Percentiles rank a stretch among this genome's conserved stretches.
Evolutionary conservation across 805 yeast genomes (phyloP).

Genomic region (Candida takata): DNA sequence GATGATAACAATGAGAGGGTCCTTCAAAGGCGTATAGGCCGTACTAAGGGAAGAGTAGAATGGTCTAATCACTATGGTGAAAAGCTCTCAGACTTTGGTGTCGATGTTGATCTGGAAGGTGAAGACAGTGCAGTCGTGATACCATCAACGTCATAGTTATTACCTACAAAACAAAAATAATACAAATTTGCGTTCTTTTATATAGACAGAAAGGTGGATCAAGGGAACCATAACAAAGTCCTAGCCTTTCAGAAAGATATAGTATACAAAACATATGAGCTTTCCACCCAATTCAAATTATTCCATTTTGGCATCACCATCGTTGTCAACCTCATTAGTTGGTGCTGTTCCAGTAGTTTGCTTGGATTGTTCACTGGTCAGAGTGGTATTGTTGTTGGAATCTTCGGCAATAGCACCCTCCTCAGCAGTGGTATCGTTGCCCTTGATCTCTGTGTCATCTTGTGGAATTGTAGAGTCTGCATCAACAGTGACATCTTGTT

Average conservation of each 20-base stretch:
- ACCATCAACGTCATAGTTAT: no score
- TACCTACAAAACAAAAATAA: no score
- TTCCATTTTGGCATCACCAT: constrained; percentile 28
- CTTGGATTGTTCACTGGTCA: constrained; percentile 12
- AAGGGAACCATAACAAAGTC: no score
- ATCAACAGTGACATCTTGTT: constrained; percentile 30
- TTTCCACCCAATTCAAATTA: no score
- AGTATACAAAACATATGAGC: not conserved
- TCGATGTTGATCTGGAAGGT: constrained; percentile 44
- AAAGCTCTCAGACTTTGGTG: constrained; percentile 77
- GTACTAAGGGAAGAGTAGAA: constrained; percentile 20
- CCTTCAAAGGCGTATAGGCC: constrained; percentile 18
- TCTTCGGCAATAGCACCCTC: constrained; percentile 36
- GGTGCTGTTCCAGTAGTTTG: constrained; percentile 6
- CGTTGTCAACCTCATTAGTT: constrained; percentile 19
- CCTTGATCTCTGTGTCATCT: constrained; percentile 39
- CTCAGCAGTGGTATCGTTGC: constrained; percentile 35
- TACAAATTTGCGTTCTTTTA: not conserved
- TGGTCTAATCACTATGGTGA: constrained; percentile 88
- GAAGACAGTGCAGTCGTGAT: no score
- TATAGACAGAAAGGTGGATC: not conserved
- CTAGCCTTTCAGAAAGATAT: not conserved
- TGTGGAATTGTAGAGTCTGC: constrained; percentile 44
- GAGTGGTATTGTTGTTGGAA: constrained; percentile 7
- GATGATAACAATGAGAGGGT: constrained; percentile 22